Evolutionary conservation across 345 rosid genomes (phyloP).

Genomic region (Balakata baccata): DNA sequence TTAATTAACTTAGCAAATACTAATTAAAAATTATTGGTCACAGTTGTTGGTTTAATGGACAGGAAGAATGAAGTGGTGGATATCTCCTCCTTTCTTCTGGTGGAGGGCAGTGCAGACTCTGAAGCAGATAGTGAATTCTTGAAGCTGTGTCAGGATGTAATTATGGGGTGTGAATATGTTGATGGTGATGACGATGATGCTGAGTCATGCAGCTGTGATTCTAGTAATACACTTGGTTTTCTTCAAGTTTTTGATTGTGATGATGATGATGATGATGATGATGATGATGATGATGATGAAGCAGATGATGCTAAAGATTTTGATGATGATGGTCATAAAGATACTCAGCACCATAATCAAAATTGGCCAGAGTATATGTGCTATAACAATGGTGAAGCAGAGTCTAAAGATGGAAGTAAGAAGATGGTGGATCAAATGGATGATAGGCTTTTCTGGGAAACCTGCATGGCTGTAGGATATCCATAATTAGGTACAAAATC

Average conservation of each 20-base stretch:
- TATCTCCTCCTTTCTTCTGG: conserved; percentile 39
- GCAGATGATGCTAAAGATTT: no score
- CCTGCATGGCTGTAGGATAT: conserved; percentile 58
- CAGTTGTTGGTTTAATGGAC: conserved; percentile 23
- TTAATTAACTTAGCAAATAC: background rate
- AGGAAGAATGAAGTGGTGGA: conserved; percentile 23
- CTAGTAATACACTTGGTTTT: background rate
- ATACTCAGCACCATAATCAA: background rate
- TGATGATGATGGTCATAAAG: background rate
- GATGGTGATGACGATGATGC: conserved; percentile 44
- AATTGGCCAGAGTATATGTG: background rate
- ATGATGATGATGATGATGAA: no score
- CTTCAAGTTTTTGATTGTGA: conserved; percentile 14
- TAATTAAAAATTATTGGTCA: background rate
- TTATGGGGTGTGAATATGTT: background rate
- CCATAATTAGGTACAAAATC: conserved; percentile 23
- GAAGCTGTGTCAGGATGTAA: conserved; percentile 6
- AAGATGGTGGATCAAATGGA: conserved; percentile 49
- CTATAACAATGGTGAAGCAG: conserved; percentile 23
- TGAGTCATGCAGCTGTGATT: conserved; percentile 46
- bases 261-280: background rate
- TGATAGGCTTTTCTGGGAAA: conserved; percentile 60
- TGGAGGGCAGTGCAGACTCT: conserved; percentile 54
- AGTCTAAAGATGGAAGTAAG: conserved; percentile 25
- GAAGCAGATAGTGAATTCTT: conserved; percentile 28